These are phyloP conservation scores for Sporothrix luriei DNA, from an alignment of 2,329 filamentous ascomycete species.

Conservation along the genomic window DNA sequence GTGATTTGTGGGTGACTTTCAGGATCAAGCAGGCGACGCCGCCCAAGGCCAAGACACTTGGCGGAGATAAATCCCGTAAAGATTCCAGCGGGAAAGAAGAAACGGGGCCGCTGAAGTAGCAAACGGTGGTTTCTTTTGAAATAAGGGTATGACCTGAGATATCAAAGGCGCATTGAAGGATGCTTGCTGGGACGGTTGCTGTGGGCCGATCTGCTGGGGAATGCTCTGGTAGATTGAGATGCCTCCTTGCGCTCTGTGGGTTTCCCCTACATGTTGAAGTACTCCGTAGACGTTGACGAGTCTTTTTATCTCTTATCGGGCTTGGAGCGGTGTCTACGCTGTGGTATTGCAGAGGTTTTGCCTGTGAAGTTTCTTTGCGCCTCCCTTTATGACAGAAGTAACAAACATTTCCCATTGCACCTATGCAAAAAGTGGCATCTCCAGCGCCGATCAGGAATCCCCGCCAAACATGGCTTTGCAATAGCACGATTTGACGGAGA, in stretches of 20 bases:
- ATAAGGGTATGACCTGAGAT: constrained; percentile 11
- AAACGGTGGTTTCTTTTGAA: background rate
- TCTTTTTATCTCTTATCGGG: background rate
- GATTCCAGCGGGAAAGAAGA: background rate
- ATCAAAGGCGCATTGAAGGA: background rate
- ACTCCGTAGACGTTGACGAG: background rate
- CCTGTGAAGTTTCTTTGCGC: no score
- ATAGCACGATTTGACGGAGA: constrained; percentile 15
- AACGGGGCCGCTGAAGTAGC: constrained; percentile 8
- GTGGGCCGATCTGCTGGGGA: constrained; percentile 3
- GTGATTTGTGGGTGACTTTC: background rate
- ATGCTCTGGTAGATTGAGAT: constrained; percentile 10
- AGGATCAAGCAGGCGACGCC: background rate
- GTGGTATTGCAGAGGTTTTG: background rate
- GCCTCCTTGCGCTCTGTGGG: constrained; percentile 4
- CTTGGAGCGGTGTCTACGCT: background rate
- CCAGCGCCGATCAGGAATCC: background rate
- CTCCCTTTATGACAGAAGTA: no score
- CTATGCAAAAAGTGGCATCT: background rate
- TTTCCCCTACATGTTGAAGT: background rate
- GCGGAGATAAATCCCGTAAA: constrained; percentile 3
- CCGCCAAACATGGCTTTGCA: background rate
- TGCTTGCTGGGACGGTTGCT: background rate
- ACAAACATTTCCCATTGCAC: no score
- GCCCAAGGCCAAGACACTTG: background rate